These are phyloP conservation scores for Apiotrichum veenhuisii DNA, from an alignment of 1,284 basidiomycete genomes.

Conservation along the genomic window DNA sequence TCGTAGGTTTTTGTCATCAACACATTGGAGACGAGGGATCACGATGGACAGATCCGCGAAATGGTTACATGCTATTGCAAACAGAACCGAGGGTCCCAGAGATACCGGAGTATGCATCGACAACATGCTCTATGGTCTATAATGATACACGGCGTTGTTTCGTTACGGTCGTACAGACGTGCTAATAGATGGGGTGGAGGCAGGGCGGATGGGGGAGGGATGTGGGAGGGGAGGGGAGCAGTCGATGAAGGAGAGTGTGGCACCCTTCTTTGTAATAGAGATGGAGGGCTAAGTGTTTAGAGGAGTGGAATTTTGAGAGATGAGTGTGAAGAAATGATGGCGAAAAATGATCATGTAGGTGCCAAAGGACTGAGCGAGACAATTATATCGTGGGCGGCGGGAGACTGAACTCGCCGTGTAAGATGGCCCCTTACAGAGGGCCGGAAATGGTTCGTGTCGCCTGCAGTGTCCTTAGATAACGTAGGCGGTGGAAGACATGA, in stretches of 20 bases:
- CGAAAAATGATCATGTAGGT: background rate
- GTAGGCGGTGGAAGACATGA: background rate
- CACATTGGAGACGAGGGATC: no score
- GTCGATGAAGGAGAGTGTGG: background rate
- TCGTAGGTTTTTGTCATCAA: no score
- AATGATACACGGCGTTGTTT: conserved; percentile 1
- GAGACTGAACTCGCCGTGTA: background rate
- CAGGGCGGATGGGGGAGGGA: background rate
- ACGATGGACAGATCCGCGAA: no score
- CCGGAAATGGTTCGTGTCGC: background rate
- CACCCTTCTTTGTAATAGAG: background rate
- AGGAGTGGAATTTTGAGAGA: background rate
- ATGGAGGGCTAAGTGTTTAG: background rate
- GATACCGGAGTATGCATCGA: conserved; percentile 3
- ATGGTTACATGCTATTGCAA: background rate
- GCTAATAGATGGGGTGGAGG: background rate
- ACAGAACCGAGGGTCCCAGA: background rate
- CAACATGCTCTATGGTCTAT: conserved; percentile 8
- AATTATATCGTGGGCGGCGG: background rate
- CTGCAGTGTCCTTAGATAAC: background rate
- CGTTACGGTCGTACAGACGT: conserved; percentile 4
- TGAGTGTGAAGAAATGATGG: background rate
- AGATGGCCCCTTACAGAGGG: background rate
- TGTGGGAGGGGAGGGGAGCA: background rate
- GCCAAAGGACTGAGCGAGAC: background rate